A percentile compares a stretch with the other conserved stretches of the same genome.
Evolutionary conservation across 768 basidiomycete genomes (phyloP).

Genomic region (Hypholoma sublateritium): DNA sequence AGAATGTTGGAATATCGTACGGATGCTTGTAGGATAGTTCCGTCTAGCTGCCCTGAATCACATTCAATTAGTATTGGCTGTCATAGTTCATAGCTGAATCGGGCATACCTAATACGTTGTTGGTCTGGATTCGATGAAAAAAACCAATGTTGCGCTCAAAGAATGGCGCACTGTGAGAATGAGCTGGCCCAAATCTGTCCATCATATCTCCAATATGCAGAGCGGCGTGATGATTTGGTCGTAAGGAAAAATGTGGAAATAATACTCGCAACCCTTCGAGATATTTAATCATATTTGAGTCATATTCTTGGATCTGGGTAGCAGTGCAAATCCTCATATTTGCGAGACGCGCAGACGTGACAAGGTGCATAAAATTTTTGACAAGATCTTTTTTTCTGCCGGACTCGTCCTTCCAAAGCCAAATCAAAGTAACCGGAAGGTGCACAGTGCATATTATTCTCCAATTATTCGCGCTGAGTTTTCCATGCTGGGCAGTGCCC

Average conservation of each 20-base stretch:
- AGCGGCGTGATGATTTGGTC: constrained; percentile 22
- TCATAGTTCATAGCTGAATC: too few species aligned
- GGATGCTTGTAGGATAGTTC: constrained; percentile 13
- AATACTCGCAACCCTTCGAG: constrained; percentile 7
- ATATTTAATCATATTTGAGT: constrained; percentile 20
- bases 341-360: constrained; percentile 20
- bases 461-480: constrained; percentile 32
- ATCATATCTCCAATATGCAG: constrained; percentile 22
- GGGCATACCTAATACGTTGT: constrained; percentile 3
- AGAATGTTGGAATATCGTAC: constrained; percentile 14
- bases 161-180: constrained; percentile 22
- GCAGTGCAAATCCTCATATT: constrained; percentile 19
- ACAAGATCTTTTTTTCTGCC: constrained; percentile 21
- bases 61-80: not conserved
- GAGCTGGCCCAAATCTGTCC: constrained; percentile 23
- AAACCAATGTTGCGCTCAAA: constrained; percentile 29
- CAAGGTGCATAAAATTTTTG: constrained; percentile 28
- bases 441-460: constrained; percentile 26
- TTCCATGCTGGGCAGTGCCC: constrained; percentile 28
- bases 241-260: constrained; percentile 16
- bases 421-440: constrained; percentile 27
- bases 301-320: constrained; percentile 19
- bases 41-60: constrained; percentile 17
- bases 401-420: constrained; percentile 17
- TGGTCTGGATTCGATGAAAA: constrained; percentile 23